Evolutionary conservation across 164 flowering plant genomes (phyloP), one percentile per base, ranked within the genome.

Genomic region (Stephania japonica): DNA sequence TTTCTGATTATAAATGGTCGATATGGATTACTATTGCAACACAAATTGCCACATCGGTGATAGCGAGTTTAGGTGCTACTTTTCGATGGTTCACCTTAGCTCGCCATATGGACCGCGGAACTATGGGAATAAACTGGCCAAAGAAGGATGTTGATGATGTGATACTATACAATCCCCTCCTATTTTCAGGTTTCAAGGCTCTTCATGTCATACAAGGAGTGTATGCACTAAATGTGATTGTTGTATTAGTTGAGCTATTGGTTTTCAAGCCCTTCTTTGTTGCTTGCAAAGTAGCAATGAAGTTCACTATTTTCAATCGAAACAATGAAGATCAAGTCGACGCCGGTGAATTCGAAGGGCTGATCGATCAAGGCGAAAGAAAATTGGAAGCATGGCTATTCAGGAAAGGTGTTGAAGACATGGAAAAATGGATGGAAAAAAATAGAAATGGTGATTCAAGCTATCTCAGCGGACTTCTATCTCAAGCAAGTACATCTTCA

Each of bases 381-480:
- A 27, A 19, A 42, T 5, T 64, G 41, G 11, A 26, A 42, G 27
- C 42, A 3, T 72, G 74, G 74, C 1, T 43, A 16, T 9, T 14
- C 14, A 44, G 6, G 6, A 49, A 6, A 24, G 62, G 70, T 47
- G 24, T 26, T 42, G 18, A 72, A 18, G 62, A 72, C 12, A 44
- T 72, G 74, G 3, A 43, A 23, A 72, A 32, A 42, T 72, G 67
- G 74, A 72, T 72, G 8, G 21, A 25, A 25, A 16, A 32, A 32
- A 32, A 16, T 2, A 32, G 38, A 32, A 32, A 32, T 32, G 65
- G 10, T 18, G 24, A 43, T 23, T 42, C 23, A 32, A 0, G 25
- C 56, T 14, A 70, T 53, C 44, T 56, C 47, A 8, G 8, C 5
- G 9, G 41, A 19, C 42, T 56, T 12, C 0, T 70, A 5, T 5